A percentile compares a stretch with the other conserved stretches of the same genome.
Conservation (phyloP, 345 rosid genomes). For the Corymbia maculata region DNA sequence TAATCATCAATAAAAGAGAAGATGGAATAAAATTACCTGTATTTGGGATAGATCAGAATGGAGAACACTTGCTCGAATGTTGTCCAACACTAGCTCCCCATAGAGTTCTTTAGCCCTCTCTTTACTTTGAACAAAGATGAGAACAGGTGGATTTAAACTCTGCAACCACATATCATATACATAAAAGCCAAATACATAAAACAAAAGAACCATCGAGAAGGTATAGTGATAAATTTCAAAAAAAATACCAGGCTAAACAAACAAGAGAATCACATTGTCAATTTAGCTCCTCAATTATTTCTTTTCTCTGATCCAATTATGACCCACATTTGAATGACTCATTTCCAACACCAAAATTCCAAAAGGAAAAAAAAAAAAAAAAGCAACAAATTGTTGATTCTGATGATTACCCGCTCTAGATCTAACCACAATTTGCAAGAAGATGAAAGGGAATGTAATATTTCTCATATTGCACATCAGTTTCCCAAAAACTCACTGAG, state of each 20-base stretch:
- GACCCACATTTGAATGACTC: background rate
- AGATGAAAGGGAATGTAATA: background rate
- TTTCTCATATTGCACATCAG: background rate
- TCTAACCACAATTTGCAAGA: background rate
- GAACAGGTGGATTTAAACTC: slow-evolving; percentile 91
- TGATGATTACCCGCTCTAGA: background rate
- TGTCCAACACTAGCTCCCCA: slow-evolving; percentile 65
- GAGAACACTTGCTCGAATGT: slow-evolving; percentile 69
- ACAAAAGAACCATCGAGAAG: background rate
- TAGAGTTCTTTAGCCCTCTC: slow-evolving; percentile 83
- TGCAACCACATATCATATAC: slow-evolving; percentile 7
- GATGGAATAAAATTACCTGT: slow-evolving; percentile 36
- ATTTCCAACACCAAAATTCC: background rate
- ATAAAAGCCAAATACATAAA: background rate
- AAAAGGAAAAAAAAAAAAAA: background rate
- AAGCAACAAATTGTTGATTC: background rate
- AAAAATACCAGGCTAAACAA: background rate
- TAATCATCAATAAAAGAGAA: slow-evolving; percentile 1
- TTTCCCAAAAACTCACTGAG: background rate
- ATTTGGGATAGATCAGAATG: slow-evolving; percentile 69
- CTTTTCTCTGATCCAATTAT: background rate
- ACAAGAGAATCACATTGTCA: background rate
- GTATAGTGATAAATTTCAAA: background rate
- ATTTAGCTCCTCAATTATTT: background rate
- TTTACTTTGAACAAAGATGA: slow-evolving; percentile 87